Base-by-base conservation (phyloP, 202 grass and related monocot species). In the Zizania palustris region DNA sequence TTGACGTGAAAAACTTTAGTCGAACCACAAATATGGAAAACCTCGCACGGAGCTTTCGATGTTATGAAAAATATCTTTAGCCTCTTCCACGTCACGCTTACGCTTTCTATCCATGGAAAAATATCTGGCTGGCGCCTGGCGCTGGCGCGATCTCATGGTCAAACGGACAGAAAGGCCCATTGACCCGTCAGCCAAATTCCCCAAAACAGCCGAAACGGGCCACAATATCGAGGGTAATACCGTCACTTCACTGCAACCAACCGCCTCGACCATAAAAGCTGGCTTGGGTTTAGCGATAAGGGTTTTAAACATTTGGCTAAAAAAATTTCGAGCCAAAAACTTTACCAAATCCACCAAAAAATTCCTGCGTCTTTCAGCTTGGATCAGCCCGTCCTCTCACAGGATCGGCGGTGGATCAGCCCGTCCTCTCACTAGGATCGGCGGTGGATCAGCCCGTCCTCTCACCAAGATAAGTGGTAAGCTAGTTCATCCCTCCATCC, bases 231-330 rank as follows among this genome's bases (percentile, higher is more conserved):
- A 76, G 43, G 80, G 19, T 1, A 76, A n/a, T 35, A 41, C 63
- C 3, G 72, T 34, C 9, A 76, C 4, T 83, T 42, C 20, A 15
- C 1, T 0, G 36, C 12, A n/a, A 7, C 62, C 63, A 3, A 33
- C 43, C 9, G 43, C 35, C 53, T 53, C 13, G 3, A 19, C 63
- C 13, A 82, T 77, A 86, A 82, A 87, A 67, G 41, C 59, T 13
- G 4, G 66, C 40, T 77, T 40, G 51, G 73, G 73, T 72, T 78
- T 82, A 82, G 60, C 67, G 85, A 82, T 82, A 87, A 66, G 78
- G 79, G 72, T 81, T 82, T 67, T 36, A 82, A 82, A 60, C 78
- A 77, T 67, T 38, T 87, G 85, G 79, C 44, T 51, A 60, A 69
- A 54, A 78, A 82, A 37, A 9, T 11, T 78, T 61, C 10, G 41